Evolutionary conservation across 176 grass and related monocot species (phyloP).

Genomic region (Eleusine coracana): DNA sequence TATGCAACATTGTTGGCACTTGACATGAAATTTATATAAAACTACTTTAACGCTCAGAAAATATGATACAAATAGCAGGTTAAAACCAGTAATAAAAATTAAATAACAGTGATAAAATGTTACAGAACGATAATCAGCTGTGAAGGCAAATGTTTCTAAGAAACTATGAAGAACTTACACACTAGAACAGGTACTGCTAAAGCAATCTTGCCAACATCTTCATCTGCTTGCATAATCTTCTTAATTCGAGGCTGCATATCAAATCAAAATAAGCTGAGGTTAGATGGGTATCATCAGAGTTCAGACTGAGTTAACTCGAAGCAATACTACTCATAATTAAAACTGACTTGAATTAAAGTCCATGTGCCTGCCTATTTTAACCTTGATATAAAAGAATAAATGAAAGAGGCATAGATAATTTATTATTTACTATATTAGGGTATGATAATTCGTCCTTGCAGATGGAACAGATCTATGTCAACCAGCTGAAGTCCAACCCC

Average conservation of each 20-base stretch:
- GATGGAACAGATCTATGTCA: background rate
- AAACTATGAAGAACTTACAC: constrained; percentile 63
- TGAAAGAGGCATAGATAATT: background rate
- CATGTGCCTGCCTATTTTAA: background rate
- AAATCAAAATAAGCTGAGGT: constrained; percentile 25
- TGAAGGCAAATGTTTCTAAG: background rate
- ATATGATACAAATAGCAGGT: no score
- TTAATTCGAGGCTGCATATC: constrained; percentile 81
- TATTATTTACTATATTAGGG: constrained; percentile 4
- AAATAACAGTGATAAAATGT: background rate
- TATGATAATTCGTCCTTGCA: constrained; percentile 21
- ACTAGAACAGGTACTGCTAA: constrained; percentile 94
- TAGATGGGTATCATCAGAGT: constrained; percentile 27
- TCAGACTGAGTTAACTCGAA: constrained; percentile 13
- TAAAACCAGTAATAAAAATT: no score
- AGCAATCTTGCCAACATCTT: constrained; percentile 97
- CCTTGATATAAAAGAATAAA: background rate
- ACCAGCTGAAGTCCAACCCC: background rate
- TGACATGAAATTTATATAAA: no score
- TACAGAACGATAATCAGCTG: background rate
- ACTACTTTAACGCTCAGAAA: no score
- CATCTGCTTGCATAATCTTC: constrained; percentile 99
- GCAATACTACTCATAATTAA: constrained; percentile 12
- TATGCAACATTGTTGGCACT: no score
- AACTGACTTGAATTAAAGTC: background rate